Evolutionary conservation across 2,329 filamentous ascomycete genomes (phyloP), one percentile per base, ranked within the genome.

Genomic region (Endothia cerciana): DNA sequence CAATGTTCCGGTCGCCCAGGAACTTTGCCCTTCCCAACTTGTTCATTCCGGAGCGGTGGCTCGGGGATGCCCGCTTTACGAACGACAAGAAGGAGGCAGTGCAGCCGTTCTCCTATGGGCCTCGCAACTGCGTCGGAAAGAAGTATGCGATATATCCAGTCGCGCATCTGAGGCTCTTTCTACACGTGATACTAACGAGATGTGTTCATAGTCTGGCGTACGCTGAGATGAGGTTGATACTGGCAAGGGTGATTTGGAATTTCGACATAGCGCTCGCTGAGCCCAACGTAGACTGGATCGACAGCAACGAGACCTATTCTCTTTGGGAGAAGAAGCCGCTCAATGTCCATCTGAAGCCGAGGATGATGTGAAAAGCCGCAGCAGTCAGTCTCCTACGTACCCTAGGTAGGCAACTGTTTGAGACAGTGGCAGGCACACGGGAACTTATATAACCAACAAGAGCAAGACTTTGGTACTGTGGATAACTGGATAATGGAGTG

Each of bases 11-110:
- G 62, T 77, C 78, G 41, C 73, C 77, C 3, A 70, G 72, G 3
- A 75, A 81, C 68, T 85, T 83, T 67, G 71, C 73, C 1, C 73
- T 79, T 0, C 78, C 83, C 0, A 69, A 79, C n/a, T 71, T 73
- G 1, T 86, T 80, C 65, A 74, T 75, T 3, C 83, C 83, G 0
- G 80, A 85, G 67, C 76, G 83, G 0, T 84, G 80, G 76, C 64
- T 80, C 1, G 74, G 74, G 4, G 75, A 77, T 5, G 62, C 69
- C 1, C 72, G 70, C 3, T 83, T 79, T 63, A 69, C 68, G 2
- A 69, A 72, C 22, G 81, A 83, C 63, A 77, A 75, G 43, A 74
- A 74, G 30, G 74, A 76, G 0, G 77, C 76, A 0, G 72, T 79
- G 41, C 78, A 82, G 71, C 79, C 82, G 1, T 83, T 84, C 62